Conservation (phyloP, 805 yeast species). For the Torulaspora microellipsoides region DNA sequence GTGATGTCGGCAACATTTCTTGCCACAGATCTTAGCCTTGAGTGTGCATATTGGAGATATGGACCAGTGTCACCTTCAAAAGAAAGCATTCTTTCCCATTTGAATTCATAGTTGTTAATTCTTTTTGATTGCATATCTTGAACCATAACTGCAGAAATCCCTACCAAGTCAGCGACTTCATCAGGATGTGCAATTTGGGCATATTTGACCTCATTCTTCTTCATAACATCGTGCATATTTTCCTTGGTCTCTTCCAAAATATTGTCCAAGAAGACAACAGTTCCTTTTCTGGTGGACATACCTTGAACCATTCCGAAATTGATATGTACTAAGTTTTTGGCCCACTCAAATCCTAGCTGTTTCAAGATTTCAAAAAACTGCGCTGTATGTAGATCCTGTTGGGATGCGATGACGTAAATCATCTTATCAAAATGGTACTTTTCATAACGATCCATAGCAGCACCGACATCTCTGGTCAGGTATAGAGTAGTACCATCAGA, state of each 20-base stretch:
- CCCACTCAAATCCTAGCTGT: constrained; percentile 88
- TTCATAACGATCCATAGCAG: constrained; percentile 86
- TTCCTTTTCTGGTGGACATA: constrained; percentile 97
- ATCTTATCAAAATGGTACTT: constrained; percentile 85
- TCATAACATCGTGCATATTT: constrained; percentile 95
- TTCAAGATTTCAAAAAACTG: constrained; percentile 93
- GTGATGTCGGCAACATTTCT: constrained; percentile 63
- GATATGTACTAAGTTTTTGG: constrained; percentile 70
- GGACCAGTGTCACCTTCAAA: constrained; percentile 99
- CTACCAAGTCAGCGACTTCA: constrained; percentile 88
- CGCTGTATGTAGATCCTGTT: constrained; percentile 90
- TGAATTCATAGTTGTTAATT: constrained; percentile 90
- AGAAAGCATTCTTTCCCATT: constrained; percentile 97
- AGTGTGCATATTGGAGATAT: constrained; percentile 95
- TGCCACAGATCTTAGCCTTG: constrained; percentile 90
- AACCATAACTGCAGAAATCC: constrained; percentile 96
- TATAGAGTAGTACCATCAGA: constrained; percentile 94
- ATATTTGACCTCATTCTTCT: constrained; percentile 83
- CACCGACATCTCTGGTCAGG: constrained; percentile 94
- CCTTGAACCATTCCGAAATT: constrained; percentile 98
- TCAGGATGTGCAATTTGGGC: constrained; percentile 93
- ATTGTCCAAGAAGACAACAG: constrained; percentile 94
- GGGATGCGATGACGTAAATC: constrained; percentile 93
- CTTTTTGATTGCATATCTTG: constrained; percentile 99
- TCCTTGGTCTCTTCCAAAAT: constrained; percentile 91